phyloP scores from a whole-genome alignment of 2,329 filamentous ascomycete genomes.

The Fusarium denticulatum region DNA sequence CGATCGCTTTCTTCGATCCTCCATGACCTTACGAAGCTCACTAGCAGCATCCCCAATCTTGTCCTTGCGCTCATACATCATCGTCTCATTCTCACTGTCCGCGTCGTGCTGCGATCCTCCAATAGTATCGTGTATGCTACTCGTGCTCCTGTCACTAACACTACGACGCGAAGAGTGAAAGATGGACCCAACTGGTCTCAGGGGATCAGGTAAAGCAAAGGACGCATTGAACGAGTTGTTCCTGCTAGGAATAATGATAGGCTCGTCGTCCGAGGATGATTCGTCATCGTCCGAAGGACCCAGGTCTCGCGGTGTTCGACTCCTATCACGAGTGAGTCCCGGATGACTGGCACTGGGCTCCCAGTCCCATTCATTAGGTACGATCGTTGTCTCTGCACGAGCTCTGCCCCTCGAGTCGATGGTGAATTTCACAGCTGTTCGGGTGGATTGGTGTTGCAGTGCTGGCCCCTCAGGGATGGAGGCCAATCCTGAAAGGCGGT shows the following conservation, averaged over 20 bases:
- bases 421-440: slow-evolving; percentile 69
- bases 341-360: slow-evolving; percentile 42
- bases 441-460: slow-evolving; percentile 54
- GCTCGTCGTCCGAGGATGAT: slow-evolving; percentile 71
- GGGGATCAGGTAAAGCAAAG: slow-evolving; percentile 65
- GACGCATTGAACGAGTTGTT: slow-evolving; percentile 63
- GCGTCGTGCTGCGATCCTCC: slow-evolving; percentile 51
- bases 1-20: slow-evolving; percentile 59
- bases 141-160: slow-evolving; percentile 60
- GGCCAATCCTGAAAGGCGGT: slow-evolving; percentile 61
- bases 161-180: slow-evolving; percentile 60
- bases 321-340: slow-evolving; percentile 45
- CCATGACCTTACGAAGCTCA: slow-evolving; percentile 68
- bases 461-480: slow-evolving; percentile 65
- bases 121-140: slow-evolving; percentile 52
- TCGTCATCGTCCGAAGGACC: slow-evolving; percentile 62
- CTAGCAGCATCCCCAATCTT: slow-evolving; percentile 66
- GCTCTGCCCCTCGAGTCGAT: slow-evolving; percentile 71
- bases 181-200: slow-evolving; percentile 59
- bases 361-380: slow-evolving; percentile 48
- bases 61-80: slow-evolving; percentile 58
- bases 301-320: slow-evolving; percentile 49
- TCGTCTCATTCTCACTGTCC: slow-evolving; percentile 69
- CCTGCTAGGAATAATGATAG: slow-evolving; percentile 71
- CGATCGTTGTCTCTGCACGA: slow-evolving; percentile 62